These are phyloP conservation scores for Geotrichum bryndzae DNA, from an alignment of 1,139 yeast genomes.

Conservation along the genomic window DNA sequence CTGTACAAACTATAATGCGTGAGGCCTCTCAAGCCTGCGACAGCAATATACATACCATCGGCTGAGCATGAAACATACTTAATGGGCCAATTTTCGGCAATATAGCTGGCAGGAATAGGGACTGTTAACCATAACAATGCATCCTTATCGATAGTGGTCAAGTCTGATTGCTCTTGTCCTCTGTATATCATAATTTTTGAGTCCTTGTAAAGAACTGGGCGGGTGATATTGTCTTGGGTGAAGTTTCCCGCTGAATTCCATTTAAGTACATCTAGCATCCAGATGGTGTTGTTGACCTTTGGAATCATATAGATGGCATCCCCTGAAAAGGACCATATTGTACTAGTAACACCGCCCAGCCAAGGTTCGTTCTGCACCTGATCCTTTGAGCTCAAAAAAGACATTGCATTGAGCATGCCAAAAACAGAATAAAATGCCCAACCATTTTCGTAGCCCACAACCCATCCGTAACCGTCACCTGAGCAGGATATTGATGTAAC, in stretches of 20 bases:
- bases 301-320: slow-evolving; percentile 29
- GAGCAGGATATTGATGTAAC: slow-evolving; percentile 33
- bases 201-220: slow-evolving; percentile 36
- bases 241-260: slow-evolving; percentile 34
- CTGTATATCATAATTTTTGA: slow-evolving; percentile 37
- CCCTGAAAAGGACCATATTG: slow-evolving; percentile 34
- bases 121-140: slow-evolving; percentile 38
- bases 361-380: slow-evolving; percentile 28
- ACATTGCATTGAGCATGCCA: slow-evolving; percentile 35
- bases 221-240: slow-evolving; percentile 28
- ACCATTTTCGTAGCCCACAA: slow-evolving; percentile 36
- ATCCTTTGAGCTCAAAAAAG: slow-evolving; percentile 28
- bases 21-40: slow-evolving; percentile 40
- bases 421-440: slow-evolving; percentile 38
- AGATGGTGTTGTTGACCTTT: slow-evolving; percentile 20
- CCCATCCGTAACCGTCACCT: slow-evolving; percentile 34
- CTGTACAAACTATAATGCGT: slow-evolving; percentile 38
- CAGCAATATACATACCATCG: slow-evolving; percentile 41
- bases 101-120: slow-evolving; percentile 37
- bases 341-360: slow-evolving; percentile 32
- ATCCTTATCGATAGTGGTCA: slow-evolving; percentile 37
- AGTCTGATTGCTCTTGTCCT: slow-evolving; percentile 37
- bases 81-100: slow-evolving; percentile 41
- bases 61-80: slow-evolving; percentile 34
- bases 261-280: slow-evolving; percentile 29